Evolutionary conservation across 1,284 basidiomycete genomes (phyloP), one percentile per base, ranked within the genome.

Genomic region (Dichomitus squalens): DNA sequence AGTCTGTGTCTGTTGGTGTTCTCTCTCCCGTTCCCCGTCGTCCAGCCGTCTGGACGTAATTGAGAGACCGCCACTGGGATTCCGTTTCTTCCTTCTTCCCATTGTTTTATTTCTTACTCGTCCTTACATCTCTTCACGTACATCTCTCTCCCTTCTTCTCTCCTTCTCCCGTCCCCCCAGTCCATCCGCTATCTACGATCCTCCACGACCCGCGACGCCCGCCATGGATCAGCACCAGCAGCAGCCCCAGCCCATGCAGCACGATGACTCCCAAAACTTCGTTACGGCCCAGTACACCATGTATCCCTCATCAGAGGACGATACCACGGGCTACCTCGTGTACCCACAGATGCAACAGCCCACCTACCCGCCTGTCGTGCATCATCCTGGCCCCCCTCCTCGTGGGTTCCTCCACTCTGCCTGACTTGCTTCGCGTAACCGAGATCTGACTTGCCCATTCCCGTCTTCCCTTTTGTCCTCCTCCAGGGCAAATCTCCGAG

Each of bases 401-500:
- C 85, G 85, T 84, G 83, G 79, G 84, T 83, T 68, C 70, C 62
- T 60, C 57, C 65, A 63, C 44, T 57, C 66, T 68, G 65, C 68
- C 74, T 74, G 77, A 63, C 75, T 66, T 64, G 64, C 60, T 62
- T 78, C 65, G 64, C 79, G 40, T 35, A 57, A 52, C 64, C 62
- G 64, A 68, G 65, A 64, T 66, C 66, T 66, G 55, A 65, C 64
- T 59, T 64, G 55, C 51, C 58, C 76, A 73, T 76, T 74, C 74
- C 73, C 75, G 75, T 70, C 64, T 47, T 64, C 66, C 39, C 61
- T 52, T 61, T 66, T 66, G 57, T 63, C 56, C 57, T 61, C 59
- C 55, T 64, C 52, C 66, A 86, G 83, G 78, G 70, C 81, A 81
- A 70, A 76, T 84, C 56, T 79, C 78, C 71, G 80, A 83, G 44